These are phyloP conservation scores for Termitomyces sp. DNA, from an alignment of 768 basidiomycete genomes.

Conservation along the genomic window DNA sequence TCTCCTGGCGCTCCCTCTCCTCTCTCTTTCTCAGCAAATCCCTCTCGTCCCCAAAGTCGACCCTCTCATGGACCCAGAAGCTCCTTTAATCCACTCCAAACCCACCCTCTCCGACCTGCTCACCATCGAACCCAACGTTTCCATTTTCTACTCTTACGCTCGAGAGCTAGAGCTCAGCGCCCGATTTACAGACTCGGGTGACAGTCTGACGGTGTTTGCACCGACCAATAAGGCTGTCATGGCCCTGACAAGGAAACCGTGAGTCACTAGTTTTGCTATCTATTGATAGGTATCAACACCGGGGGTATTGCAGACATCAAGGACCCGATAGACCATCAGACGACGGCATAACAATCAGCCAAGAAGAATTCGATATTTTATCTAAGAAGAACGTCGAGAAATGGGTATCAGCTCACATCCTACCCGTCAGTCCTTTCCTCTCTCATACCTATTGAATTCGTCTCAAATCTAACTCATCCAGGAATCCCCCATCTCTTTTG, in stretches of 20 bases:
- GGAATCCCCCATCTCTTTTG: conserved; percentile 44
- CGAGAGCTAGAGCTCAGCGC: conserved; percentile 61
- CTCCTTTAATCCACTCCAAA: conserved; percentile 33
- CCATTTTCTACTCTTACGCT: conserved; percentile 83
- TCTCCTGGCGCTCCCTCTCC: conserved; percentile 23
- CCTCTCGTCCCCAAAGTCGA: conserved; percentile 17
- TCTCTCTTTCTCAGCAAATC: conserved; percentile 28
- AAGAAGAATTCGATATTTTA: conserved; percentile 56
- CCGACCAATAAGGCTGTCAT: conserved; percentile 89
- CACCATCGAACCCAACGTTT: conserved; percentile 67
- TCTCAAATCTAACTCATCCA: conserved; percentile 9
- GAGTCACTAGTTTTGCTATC: conserved; percentile 21
- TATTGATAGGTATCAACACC: not conserved
- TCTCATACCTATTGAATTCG: too few relatives aligned
- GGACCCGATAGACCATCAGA: conserved; percentile 31
- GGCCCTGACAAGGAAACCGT: conserved; percentile 79
- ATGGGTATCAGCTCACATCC: conserved; percentile 81
- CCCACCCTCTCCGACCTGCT: conserved; percentile 72
- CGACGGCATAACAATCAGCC: conserved; percentile 50
- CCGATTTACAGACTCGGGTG: conserved; percentile 34
- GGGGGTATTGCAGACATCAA: conserved; percentile 47
- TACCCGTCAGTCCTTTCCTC: conserved; percentile 48
- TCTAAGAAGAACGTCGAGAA: conserved; percentile 65
- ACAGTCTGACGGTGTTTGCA: conserved; percentile 58
- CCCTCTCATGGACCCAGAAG: conserved; percentile 9